phyloP scores from a whole-genome alignment of 1,284 basidiomycete species.

The Fomitopsis betulina region DNA sequence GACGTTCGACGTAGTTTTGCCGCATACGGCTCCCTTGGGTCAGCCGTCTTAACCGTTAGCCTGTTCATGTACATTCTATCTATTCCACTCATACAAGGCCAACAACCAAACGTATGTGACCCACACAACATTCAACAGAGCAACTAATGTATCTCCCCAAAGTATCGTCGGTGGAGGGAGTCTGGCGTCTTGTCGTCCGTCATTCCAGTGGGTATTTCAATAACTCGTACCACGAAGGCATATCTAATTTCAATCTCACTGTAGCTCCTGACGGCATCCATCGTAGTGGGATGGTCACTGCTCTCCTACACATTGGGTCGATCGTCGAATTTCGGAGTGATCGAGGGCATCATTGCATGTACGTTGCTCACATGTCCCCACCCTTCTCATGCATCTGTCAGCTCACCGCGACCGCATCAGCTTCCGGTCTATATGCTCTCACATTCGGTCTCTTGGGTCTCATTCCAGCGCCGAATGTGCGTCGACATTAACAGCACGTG shows the following conservation, averaged over 20 bases:
- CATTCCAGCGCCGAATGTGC: constrained; percentile 49
- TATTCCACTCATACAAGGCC: constrained; percentile 57
- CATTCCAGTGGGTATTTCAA: constrained; percentile 39
- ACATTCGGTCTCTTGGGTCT: constrained; percentile 67
- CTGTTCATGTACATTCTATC: constrained; percentile 72
- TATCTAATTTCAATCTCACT: neutral
- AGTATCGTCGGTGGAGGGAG: constrained; percentile 30
- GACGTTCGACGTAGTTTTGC: constrained; percentile 34
- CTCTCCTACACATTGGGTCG: constrained; percentile 56
- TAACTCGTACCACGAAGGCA: neutral
- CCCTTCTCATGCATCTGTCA: neutral
- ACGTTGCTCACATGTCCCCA: constrained; percentile 15
- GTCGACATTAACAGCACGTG: constrained; percentile 13
- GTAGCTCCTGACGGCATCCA: constrained; percentile 54
- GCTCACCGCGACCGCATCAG: constrained; percentile 27
- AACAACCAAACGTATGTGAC: constrained; percentile 59
- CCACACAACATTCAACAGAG: neutral
- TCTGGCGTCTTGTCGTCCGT: constrained; percentile 54
- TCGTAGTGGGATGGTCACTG: constrained; percentile 64
- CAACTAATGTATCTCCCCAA: neutral
- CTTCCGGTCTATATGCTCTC: constrained; percentile 62
- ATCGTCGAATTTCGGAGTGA: constrained; percentile 60
- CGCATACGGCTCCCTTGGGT: constrained; percentile 44
- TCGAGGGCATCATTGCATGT: constrained; percentile 62
- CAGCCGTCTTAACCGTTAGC: constrained; percentile 53